Percentiles rank a stretch among this genome's conserved stretches.
phyloP scores from a whole-genome alignment of 1,284 basidiomycete species.

The Paramarasmius palmivorus region DNA sequence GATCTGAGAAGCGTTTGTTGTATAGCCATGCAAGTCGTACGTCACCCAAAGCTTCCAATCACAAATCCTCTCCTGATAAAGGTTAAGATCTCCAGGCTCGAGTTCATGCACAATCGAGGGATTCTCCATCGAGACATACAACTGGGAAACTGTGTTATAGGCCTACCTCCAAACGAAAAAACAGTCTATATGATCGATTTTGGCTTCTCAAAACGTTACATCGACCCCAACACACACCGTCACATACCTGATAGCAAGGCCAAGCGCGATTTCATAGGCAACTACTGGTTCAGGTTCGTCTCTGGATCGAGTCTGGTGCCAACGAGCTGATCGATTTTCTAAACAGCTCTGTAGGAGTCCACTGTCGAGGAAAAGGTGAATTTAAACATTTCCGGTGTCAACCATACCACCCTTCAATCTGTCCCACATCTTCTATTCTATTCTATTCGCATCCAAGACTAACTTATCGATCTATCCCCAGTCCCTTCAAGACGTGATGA shows the following conservation, averaged over 20 bases:
- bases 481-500: conserved; percentile 77
- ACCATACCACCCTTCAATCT: neutral
- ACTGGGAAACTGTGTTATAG: conserved; percentile 71
- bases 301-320: neutral
- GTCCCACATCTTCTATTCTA: neutral
- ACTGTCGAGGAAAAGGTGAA: conserved; percentile 71
- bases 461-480: conserved; percentile 27
- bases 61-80: conserved; percentile 4
- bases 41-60: conserved; percentile 19
- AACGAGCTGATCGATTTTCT: neutral
- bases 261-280: conserved; percentile 75
- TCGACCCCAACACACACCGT: conserved; percentile 58
- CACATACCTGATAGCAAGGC: conserved; percentile 68
- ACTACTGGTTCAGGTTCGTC: conserved; percentile 73
- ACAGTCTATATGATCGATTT: conserved; percentile 81
- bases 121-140: conserved; percentile 77
- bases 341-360: conserved; percentile 63
- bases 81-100: conserved; percentile 61
- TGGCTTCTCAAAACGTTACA: conserved; percentile 75
- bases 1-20: conserved; percentile 70
- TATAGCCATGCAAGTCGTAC: conserved; percentile 74
- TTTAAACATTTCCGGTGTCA: conserved; percentile 4
- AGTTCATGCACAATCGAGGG: conserved; percentile 71
- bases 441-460: neutral
- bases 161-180: conserved; percentile 54